These are phyloP conservation scores for Talaromyces piceae DNA, from an alignment of 2,329 filamentous ascomycete genomes.

Conservation along the genomic window DNA sequence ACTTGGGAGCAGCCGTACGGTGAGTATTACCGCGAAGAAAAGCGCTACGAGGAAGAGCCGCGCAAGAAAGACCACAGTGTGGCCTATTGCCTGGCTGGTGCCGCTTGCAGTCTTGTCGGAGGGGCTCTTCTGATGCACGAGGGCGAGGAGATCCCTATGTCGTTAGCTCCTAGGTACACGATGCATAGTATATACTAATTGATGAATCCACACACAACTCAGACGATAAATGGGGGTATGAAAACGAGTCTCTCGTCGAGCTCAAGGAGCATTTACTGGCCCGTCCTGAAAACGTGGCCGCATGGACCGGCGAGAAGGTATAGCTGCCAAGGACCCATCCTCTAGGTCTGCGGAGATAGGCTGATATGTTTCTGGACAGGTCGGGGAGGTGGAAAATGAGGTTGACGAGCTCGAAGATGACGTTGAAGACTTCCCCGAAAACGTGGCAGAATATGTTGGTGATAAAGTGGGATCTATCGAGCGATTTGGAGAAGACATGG, in stretches of 20 bases:
- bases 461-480: slow-evolving; percentile 38
- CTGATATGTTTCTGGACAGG: slow-evolving; percentile 14
- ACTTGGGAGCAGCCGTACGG: slow-evolving; percentile 30
- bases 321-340: neutral
- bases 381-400: slow-evolving; percentile 33
- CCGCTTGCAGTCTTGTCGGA: slow-evolving; percentile 35
- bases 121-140: slow-evolving; percentile 42
- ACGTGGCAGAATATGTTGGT: slow-evolving; percentile 33
- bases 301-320: slow-evolving; percentile 37
- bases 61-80: slow-evolving; percentile 23
- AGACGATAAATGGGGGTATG: slow-evolving; percentile 29
- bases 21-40: slow-evolving; percentile 2
- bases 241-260: slow-evolving; percentile 26
- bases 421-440: slow-evolving; percentile 28
- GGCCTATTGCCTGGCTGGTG: slow-evolving; percentile 34
- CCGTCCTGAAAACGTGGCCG: slow-evolving; percentile 37
- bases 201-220: neutral
- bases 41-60: slow-evolving; percentile 11
- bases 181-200: too few relatives aligned
- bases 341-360: neutral
- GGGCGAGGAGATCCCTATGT: slow-evolving; percentile 35
- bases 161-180: neutral
- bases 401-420: slow-evolving; percentile 25
- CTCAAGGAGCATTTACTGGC: slow-evolving; percentile 34
- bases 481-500: slow-evolving; percentile 36